A percentile compares a stretch with the other conserved stretches of the same genome.
Evolutionary conservation across 192 early-diverging fungal species (phyloP).

Genomic region (Diversispora epigaea): DNA sequence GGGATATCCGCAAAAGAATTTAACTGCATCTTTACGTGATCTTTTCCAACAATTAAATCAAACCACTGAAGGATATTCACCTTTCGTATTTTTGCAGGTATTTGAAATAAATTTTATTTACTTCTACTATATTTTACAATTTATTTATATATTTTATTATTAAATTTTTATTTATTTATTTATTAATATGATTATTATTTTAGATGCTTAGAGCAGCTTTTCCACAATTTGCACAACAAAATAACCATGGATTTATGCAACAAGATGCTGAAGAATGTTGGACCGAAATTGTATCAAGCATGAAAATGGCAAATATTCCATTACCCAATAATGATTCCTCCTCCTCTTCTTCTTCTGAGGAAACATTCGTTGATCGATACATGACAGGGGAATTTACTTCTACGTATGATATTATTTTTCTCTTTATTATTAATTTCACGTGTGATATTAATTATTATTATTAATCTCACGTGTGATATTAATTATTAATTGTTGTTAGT

Average conservation of each 20-base stretch:
- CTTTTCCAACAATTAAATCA: slow-evolving; percentile 72
- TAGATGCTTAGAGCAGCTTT: slow-evolving; percentile 72
- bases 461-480: neutral
- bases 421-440: neutral
- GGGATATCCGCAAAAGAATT: slow-evolving; percentile 56
- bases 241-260: slow-evolving; percentile 76
- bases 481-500: slow-evolving; percentile 38
- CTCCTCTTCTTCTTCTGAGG: slow-evolving; percentile 9
- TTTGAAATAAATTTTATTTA: neutral
- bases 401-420: slow-evolving; percentile 37
- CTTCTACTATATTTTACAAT: neutral
- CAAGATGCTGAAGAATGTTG: slow-evolving; percentile 99
- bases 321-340: slow-evolving; percentile 20
- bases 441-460: neutral
- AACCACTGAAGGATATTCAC: slow-evolving; percentile 71
- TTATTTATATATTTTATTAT: neutral
- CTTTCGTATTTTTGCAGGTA: slow-evolving; percentile 77
- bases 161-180: neutral
- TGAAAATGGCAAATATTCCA: slow-evolving; percentile 59
- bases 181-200: too few relatives aligned
- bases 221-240: slow-evolving; percentile 86
- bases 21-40: slow-evolving; percentile 68
- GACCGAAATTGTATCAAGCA: slow-evolving; percentile 76
- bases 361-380: slow-evolving; percentile 72
- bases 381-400: slow-evolving; percentile 72